phyloP scores from a whole-genome alignment of 1,284 basidiomycete species.

The Cronartium ribicola region DNA sequence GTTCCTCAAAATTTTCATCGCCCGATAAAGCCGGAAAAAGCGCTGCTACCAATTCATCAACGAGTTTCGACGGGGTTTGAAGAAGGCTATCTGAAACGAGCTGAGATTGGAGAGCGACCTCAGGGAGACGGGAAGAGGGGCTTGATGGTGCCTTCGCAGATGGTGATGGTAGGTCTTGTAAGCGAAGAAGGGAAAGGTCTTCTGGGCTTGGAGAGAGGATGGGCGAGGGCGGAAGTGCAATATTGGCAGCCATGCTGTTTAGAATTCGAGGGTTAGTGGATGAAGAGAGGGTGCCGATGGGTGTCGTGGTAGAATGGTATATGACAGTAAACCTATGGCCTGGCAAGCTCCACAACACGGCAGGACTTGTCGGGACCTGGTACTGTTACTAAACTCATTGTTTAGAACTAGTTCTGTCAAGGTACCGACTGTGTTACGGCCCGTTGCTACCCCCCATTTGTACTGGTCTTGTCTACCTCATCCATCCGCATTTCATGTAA shows the following conservation, averaged over 20 bases:
- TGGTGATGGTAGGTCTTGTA: neutral
- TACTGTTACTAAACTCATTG: too few relatives aligned
- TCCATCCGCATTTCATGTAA: too few relatives aligned
- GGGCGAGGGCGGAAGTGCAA: neutral
- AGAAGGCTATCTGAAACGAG: neutral
- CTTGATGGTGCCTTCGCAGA: neutral
- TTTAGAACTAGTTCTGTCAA: too few relatives aligned
- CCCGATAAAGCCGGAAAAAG: slow-evolving; percentile 1
- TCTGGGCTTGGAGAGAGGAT: neutral
- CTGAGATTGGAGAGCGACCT: neutral
- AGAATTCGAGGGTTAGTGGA: neutral
- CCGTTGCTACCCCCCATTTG: too few relatives aligned
- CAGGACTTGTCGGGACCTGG: too few relatives aligned
- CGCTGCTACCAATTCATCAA: neutral
- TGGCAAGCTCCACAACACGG: too few relatives aligned
- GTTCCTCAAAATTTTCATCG: neutral
- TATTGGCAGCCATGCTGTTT: neutral
- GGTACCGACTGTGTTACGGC: too few relatives aligned
- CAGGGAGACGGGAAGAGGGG: neutral
- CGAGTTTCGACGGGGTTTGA: neutral
- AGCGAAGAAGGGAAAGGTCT: neutral
- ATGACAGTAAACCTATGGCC: too few relatives aligned
- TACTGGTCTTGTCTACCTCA: too few relatives aligned
- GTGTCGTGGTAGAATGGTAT: too few relatives aligned
- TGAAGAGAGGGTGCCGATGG: too few relatives aligned